Percentiles rank a stretch among this genome's conserved stretches.
phyloP scores from a whole-genome alignment of 768 basidiomycete species.

The Lactarius akahatsu region DNA sequence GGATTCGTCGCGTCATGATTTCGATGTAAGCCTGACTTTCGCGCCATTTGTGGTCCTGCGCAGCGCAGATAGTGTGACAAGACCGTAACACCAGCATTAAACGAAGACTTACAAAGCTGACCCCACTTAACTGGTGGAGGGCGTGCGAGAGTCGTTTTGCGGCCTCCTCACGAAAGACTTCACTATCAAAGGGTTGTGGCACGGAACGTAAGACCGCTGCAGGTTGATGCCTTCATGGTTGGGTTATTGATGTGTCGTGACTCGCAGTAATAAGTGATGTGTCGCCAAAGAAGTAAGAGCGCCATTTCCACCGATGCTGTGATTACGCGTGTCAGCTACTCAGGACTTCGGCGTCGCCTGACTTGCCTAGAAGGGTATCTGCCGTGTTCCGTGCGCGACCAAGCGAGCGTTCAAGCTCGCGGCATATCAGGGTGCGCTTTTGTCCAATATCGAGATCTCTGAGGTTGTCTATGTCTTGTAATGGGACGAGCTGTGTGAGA shows the following conservation, averaged over 20 bases:
- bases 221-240: slow-evolving; percentile 44
- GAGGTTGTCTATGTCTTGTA: slow-evolving; percentile 54
- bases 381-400: slow-evolving; percentile 45
- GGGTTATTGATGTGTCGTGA: slow-evolving; percentile 39
- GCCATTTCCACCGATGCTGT: slow-evolving; percentile 75
- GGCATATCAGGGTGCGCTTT: slow-evolving; percentile 62
- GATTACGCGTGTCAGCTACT: background rate
- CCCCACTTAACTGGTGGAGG: slow-evolving; percentile 50
- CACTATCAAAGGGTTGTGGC: slow-evolving; percentile 52
- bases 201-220: slow-evolving; percentile 55
- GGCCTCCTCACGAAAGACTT: slow-evolving; percentile 56
- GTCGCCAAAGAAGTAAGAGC: slow-evolving; percentile 77
- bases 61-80: slow-evolving; percentile 24
- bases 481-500: slow-evolving; percentile 47
- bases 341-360: background rate
- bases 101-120: slow-evolving; percentile 49
- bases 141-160: slow-evolving; percentile 54
- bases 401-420: slow-evolving; percentile 54
- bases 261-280: slow-evolving; percentile 64
- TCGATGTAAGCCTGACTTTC: slow-evolving; percentile 70
- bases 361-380: slow-evolving; percentile 57
- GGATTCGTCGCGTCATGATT: slow-evolving; percentile 70
- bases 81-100: slow-evolving; percentile 24
- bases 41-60: slow-evolving; percentile 52
- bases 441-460: slow-evolving; percentile 68